Conservation (phyloP, 2,329 filamentous ascomycete genomes). For the Gyromitra esculenta region DNA sequence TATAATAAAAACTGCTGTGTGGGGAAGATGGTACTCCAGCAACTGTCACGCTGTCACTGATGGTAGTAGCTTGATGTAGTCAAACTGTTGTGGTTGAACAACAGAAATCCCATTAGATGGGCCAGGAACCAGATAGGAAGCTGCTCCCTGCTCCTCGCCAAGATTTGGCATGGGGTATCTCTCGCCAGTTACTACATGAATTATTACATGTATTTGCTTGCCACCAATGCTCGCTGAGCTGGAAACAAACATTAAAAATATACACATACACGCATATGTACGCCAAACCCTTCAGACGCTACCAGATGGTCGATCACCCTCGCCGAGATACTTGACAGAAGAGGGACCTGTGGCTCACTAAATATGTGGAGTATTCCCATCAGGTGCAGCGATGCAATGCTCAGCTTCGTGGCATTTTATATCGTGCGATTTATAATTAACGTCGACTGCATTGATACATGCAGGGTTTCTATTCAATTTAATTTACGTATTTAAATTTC, state of each 20-base stretch:
- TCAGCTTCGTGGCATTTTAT: slow-evolving; percentile 42
- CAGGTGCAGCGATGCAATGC: slow-evolving; percentile 41
- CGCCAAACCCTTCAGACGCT: slow-evolving; percentile 19
- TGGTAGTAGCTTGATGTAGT: slow-evolving; percentile 15
- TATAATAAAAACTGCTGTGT: neutral
- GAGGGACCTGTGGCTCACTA: slow-evolving; percentile 19
- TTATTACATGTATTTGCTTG: too few species aligned
- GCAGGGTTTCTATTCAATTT: slow-evolving; percentile 11
- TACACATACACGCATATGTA: neutral
- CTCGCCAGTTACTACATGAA: too few species aligned
- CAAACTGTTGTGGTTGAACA: neutral
- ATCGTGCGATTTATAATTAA: slow-evolving; percentile 40
- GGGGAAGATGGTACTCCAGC: slow-evolving; percentile 8
- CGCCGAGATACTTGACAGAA: slow-evolving; percentile 35
- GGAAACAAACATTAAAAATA: slow-evolving; percentile 14
- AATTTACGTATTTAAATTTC: neutral
- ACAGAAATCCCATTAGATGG: neutral
- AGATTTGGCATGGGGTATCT: too few species aligned
- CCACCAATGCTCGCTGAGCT: neutral
- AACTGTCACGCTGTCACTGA: slow-evolving; percentile 18
- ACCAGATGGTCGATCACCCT: slow-evolving; percentile 36
- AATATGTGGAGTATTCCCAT: slow-evolving; percentile 16
- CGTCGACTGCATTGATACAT: slow-evolving; percentile 25
- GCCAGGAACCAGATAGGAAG: too few species aligned
- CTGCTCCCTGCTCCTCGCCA: too few species aligned